These are phyloP conservation scores for Tremellales sp. DNA, from an alignment of 1,284 basidiomycete genomes.

Conservation along the genomic window DNA sequence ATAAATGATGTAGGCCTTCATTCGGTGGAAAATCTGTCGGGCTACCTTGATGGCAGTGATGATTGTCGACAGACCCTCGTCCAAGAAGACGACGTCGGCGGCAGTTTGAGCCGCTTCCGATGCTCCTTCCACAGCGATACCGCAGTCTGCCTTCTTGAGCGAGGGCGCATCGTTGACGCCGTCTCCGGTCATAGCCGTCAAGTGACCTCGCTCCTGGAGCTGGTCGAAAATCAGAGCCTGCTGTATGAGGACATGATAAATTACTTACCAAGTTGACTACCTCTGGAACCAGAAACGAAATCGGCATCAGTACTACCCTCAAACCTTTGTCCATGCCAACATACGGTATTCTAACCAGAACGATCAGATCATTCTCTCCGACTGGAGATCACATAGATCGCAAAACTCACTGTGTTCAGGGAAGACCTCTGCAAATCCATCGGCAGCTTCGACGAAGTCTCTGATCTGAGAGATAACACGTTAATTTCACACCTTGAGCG, in stretches of 20 bases:
- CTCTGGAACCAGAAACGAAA: neutral
- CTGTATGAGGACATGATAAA: constrained; percentile 10
- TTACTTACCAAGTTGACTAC: constrained; percentile 3
- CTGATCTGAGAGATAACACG: constrained; percentile 36
- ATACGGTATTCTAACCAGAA: constrained; percentile 1
- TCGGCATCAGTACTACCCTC: constrained; percentile 4
- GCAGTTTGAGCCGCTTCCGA: constrained; percentile 61
- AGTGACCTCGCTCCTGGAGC: constrained; percentile 55
- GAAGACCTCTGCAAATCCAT: constrained; percentile 59
- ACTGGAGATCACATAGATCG: neutral
- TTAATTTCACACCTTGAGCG: neutral
- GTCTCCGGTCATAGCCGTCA: constrained; percentile 56
- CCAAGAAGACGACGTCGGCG: constrained; percentile 59
- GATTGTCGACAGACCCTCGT: constrained; percentile 52
- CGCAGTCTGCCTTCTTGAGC: constrained; percentile 57
- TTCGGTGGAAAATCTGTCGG: constrained; percentile 58
- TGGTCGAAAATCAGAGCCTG: constrained; percentile 56
- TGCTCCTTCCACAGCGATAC: constrained; percentile 62
- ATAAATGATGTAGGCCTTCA: constrained; percentile 54
- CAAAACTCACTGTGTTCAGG: constrained; percentile 52
- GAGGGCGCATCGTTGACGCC: constrained; percentile 59
- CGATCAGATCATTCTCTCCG: neutral
- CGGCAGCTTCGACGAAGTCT: constrained; percentile 56
- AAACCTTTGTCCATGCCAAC: constrained; percentile 6
- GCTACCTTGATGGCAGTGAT: constrained; percentile 59